Evolutionary conservation across 2,329 filamentous ascomycete species (phyloP), one percentile per base, ranked within the genome.

Genomic region (Fusarium tricinctum): DNA sequence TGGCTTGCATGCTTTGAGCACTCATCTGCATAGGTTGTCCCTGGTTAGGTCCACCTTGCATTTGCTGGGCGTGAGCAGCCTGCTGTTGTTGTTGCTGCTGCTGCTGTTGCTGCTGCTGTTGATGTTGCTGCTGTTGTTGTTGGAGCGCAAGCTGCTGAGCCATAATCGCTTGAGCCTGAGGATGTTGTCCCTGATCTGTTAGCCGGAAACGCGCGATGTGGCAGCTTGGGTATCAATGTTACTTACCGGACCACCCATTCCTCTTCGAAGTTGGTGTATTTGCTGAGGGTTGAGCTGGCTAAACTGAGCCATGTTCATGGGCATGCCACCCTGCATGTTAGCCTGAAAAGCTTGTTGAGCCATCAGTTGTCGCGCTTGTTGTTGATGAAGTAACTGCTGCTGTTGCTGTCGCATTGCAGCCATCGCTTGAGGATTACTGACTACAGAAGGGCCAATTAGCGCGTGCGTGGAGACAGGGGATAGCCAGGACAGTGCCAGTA

Each of bases 371-470:
- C 84, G 80, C 22, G 79, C 78, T 58, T 85, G 85, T 65, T 88
- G 85, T 44, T 89, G 86, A 48, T 88, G 86, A 40, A 88, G 81
- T 6, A 85, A 79, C 56, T 88, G 84, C 63, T 88, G 86, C 57
- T 88, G 84, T 64, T 88, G 86, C 67, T 89, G 86, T 63, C 87
- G 81, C 74, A 80, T 83, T 73, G 77, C 77, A 32, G 76, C 78
- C 72, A 81, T 77, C 58, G 76, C 76, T 59, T 73, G 75, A 39
- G 77, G 78, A 66, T 80, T 81, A 58, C 74, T 75, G 68, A 77
- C 79, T 81, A 64, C 35, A n/a, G 32, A 51, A 47, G 30, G 26
- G 44, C 52, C 28, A 47, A 54, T 72, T 61, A 71, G 64, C 51
- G 55, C 17, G 39, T 48, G 63, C 43, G 22, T 23, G 23, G 26